These are phyloP conservation scores for Stentor roeselii DNA, from an alignment of 73 alveolate species.

Conservation along the genomic window DNA sequence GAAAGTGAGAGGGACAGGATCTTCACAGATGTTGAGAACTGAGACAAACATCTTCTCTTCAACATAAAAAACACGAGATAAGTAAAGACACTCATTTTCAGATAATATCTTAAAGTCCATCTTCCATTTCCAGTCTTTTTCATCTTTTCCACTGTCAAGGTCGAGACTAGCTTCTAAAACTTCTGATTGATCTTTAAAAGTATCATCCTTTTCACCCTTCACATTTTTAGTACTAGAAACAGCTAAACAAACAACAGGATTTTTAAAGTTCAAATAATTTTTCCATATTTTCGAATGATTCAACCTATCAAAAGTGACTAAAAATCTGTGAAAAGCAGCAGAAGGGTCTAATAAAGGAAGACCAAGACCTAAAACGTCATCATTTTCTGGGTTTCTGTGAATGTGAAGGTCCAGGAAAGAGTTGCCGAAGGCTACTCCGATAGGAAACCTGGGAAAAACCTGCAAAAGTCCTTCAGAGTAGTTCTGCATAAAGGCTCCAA, in stretches of 20 bases:
- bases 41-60: background rate
- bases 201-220: no score
- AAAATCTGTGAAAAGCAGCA: background rate
- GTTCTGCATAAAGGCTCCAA: constrained; percentile 6
- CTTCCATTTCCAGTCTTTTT: background rate
- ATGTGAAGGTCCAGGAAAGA: background rate
- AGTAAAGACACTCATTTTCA: background rate
- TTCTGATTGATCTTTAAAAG: no score
- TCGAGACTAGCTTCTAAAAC: background rate
- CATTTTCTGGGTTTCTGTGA: background rate
- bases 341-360: background rate
- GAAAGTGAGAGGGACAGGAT: no score
- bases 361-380: constrained; percentile 9
- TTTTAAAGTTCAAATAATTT: background rate
- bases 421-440: background rate
- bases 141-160: background rate
- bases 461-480: background rate
- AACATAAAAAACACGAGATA: background rate
- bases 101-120: background rate
- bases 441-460: background rate
- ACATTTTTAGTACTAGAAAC: background rate
- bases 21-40: background rate
- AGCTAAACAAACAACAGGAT: background rate
- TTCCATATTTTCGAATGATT: background rate
- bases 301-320: background rate